Evolutionary conservation across 2,329 filamentous ascomycete genomes (phyloP), one percentile per base, ranked within the genome.

Genomic region (Xylaria sp.): DNA sequence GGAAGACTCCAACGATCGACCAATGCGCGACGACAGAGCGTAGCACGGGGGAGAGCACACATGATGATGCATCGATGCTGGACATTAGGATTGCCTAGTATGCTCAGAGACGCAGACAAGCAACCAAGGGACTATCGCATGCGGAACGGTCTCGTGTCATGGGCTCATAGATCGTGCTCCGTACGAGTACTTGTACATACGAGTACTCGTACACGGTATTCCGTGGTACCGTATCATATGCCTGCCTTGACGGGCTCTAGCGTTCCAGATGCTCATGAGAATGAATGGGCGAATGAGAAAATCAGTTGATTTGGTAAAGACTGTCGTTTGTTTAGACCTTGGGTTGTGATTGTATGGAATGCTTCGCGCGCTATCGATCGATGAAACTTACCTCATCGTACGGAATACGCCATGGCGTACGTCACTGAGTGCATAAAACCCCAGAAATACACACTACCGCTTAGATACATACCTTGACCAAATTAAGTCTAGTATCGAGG

Each of bases 31-130:
- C 23, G 47, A 19, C 59, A 13, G 39, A 18, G 23, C 16, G 39
- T n/a, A 39, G 50, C 30, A 48, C 59, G 51, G 37, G 42, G 44
- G n/a, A 59, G 46, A 19, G 54, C 52, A 47, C 39, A 62, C 62
- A 63, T 62, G n/a, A 16, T 54, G 34, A 19, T 37, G 5, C n/a
- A 42, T 34, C 52, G 35, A 18, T 37, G 2, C n/a, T 49, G 19
- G n/a, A 19, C 37, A 16, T 39, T 52, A 48, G 37, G 34, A 18
- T 34, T 16, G 59, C 37, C 37, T 30, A 30, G 23, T 30, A 30
- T 30, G 23, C 23, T 30, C 37, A 42, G 37, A 42, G 9, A 42
- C 37, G 11, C 37, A 9, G 11, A 42, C 37, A 42, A 42, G 37
- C 11, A 42, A 42, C 37, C 37, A 42, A 42, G 9, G 11, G 37